Evolutionary conservation across 2,329 filamentous ascomycete genomes (phyloP).

Genomic region (Phyllachora maydis): DNA sequence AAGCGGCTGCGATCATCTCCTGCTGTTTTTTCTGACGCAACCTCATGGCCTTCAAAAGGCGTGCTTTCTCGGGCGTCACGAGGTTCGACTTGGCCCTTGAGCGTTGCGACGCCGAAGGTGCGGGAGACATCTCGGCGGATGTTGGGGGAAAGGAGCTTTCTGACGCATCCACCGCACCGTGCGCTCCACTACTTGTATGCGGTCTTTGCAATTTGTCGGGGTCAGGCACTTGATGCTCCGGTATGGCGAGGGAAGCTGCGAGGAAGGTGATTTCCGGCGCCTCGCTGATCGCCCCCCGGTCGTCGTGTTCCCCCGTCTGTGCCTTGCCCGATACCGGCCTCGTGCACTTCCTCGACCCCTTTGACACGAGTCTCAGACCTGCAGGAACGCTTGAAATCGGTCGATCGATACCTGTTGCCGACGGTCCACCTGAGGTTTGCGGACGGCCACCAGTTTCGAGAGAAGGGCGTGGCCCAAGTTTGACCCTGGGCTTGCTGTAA

Average conservation of each 20-base stretch:
- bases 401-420: slow-evolving; percentile 37
- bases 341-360: too few relatives aligned
- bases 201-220: slow-evolving; percentile 10
- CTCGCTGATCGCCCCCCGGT: slow-evolving; percentile 15
- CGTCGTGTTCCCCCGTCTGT: too few relatives aligned
- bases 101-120: slow-evolving; percentile 20
- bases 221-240: slow-evolving; percentile 11
- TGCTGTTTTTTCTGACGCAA: slow-evolving; percentile 61
- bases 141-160: slow-evolving; percentile 18
- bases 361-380: slow-evolving; percentile 52
- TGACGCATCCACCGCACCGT: slow-evolving; percentile 22
- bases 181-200: slow-evolving; percentile 13
- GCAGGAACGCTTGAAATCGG: slow-evolving; percentile 64
- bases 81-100: slow-evolving; percentile 19
- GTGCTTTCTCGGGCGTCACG: slow-evolving; percentile 74
- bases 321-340: too few relatives aligned
- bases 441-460: slow-evolving; percentile 39
- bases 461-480: slow-evolving; percentile 71
- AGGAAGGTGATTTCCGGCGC: slow-evolving; percentile 16
- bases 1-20: slow-evolving; percentile 12
- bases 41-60: slow-evolving; percentile 87
- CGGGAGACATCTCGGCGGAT: too few relatives aligned
- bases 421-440: slow-evolving; percentile 37
- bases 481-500: slow-evolving; percentile 59
- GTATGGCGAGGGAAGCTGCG: slow-evolving; percentile 14